phyloP scores from a whole-genome alignment of 768 basidiomycete genomes.

The Rhodosporidiobolus sp. region DNA sequence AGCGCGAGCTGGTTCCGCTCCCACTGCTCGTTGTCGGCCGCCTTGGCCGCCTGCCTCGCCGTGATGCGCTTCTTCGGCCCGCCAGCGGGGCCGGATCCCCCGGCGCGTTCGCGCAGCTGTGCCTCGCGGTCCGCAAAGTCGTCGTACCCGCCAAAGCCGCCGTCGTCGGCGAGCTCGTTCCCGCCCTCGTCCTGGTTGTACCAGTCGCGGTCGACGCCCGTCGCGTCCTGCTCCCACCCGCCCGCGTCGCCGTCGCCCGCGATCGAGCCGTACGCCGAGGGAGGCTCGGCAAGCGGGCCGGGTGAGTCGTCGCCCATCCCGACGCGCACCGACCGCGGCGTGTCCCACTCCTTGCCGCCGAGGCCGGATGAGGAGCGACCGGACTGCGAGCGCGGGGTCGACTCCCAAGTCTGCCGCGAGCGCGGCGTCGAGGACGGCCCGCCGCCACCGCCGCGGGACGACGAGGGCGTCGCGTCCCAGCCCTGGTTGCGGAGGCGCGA shows the following conservation, averaged over 20 bases:
- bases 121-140: constrained; percentile 58
- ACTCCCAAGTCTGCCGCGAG: constrained; percentile 32
- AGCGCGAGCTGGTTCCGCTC: constrained; percentile 97
- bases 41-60: constrained; percentile 94
- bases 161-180: constrained; percentile 81
- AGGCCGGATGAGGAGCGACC: not conserved
- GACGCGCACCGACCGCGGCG: constrained; percentile 37
- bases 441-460: constrained; percentile 40
- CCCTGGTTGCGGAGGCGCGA: constrained; percentile 85
- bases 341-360: constrained; percentile 43
- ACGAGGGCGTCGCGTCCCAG: constrained; percentile 89
- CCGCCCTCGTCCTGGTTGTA: constrained; percentile 75
- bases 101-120: constrained; percentile 47
- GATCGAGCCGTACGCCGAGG: constrained; percentile 14
- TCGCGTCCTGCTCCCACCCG: constrained; percentile 98
- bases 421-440: constrained; percentile 41
- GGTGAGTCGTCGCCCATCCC: constrained; percentile 41
- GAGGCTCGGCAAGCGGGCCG: constrained; percentile 26
- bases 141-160: constrained; percentile 88
- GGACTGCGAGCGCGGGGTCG: constrained; percentile 34
- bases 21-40: constrained; percentile 97
- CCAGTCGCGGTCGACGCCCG: constrained; percentile 89
- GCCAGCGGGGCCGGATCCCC: constrained; percentile 1
- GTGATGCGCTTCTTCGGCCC: constrained; percentile 72
- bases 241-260: constrained; percentile 44